Evolutionary conservation across 1,139 yeast genomes (phyloP), one percentile per base, ranked within the genome.

Genomic region (Geotrichum fermentans): DNA sequence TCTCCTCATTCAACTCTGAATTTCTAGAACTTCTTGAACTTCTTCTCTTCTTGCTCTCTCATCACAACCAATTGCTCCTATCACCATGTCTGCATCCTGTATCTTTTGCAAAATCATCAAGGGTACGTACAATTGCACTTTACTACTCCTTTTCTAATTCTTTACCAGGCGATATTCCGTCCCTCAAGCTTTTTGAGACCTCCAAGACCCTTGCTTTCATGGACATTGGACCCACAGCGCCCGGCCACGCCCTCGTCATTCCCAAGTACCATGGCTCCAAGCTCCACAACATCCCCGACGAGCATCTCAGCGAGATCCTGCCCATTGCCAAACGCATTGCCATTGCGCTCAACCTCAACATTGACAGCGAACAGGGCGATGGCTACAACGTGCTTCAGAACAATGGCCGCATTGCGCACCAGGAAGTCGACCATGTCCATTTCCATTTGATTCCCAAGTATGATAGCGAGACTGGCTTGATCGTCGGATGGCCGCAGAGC

Each of bases 261-360:
- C 97, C 97, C 54, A 90, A 90, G 67, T 77, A 78, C 67, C 97
- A 89, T 65, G 97, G 96, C 33, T 96, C 87, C 43, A 87, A 84
- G 68, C 74, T 90, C 55, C 97, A 90, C 73, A 81, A 88, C 63
- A 73, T 90, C 52, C 96, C 97, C 11, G 97, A 90, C 66, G 97
- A 89, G 58, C 80, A 86, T 62, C 73, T 90, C 57, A 76, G 82
- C 13, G 98, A 92, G 61, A 67, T 90, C 52, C 75, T 90, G 55
- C 97, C 97, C 17, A 80, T 86, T 42, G 88, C 90, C 44, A 90
- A 89, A 74, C 86, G 81, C 64, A 74, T 92, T 61, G 88, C 94
- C 55, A 74, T 78, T 58, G 86, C 85, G 2, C 64, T 79, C 26
- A 80, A 73, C 6, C 77, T 87, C 58, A 76, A 80, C 64, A 84